phyloP scores from a whole-genome alignment of 768 basidiomycete genomes.

The Suillus placidus region DNA sequence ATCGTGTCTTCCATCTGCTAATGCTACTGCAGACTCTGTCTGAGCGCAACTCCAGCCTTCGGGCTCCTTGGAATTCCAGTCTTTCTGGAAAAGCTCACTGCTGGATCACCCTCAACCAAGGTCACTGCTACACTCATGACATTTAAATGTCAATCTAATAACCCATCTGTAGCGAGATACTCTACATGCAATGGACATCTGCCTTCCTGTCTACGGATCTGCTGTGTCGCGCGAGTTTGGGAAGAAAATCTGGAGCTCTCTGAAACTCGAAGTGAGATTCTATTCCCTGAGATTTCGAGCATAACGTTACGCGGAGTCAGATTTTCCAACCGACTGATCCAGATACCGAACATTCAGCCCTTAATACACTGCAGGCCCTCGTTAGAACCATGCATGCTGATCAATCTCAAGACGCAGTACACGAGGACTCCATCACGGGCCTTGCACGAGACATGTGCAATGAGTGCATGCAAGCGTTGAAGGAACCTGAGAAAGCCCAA shows the following conservation, averaged over 20 bases:
- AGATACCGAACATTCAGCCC: constrained; percentile 71
- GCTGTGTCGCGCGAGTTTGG: constrained; percentile 61
- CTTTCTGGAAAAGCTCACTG: constrained; percentile 89
- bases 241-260: constrained; percentile 82
- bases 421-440: constrained; percentile 45
- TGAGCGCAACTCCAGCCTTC: constrained; percentile 80
- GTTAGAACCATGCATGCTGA: constrained; percentile 69
- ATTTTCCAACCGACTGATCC: constrained; percentile 91
- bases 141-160: background rate
- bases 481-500: constrained; percentile 92
- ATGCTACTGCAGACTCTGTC: constrained; percentile 52
- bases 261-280: constrained; percentile 80
- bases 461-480: constrained; percentile 78
- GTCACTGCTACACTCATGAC: constrained; percentile 37
- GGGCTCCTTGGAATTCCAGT: constrained; percentile 84
- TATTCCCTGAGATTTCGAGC: constrained; percentile 3
- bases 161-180: constrained; percentile 71
- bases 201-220: constrained; percentile 85
- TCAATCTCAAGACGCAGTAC: constrained; percentile 40
- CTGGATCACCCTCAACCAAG: constrained; percentile 82
- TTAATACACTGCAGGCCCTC: constrained; percentile 72
- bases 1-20: background rate
- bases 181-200: constrained; percentile 72
- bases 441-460: constrained; percentile 75
- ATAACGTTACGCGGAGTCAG: constrained; percentile 41